Evolutionary conservation across 2,329 filamentous ascomycete species (phyloP).

Genomic region (Ophiostoma angusticollis): DNA sequence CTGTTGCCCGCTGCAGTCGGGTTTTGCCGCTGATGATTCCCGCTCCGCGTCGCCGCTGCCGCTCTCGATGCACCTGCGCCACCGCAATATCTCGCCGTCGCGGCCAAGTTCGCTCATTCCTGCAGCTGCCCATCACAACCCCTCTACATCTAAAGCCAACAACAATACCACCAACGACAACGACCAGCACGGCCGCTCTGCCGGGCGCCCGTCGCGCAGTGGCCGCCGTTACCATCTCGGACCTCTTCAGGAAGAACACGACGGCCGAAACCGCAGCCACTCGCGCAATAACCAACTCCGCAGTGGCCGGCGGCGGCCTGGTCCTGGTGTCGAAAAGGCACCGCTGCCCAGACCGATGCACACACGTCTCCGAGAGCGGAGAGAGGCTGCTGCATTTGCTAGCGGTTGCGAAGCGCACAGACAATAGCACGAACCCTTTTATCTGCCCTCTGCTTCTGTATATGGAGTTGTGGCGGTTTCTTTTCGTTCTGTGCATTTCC

Average conservation of each 20-base stretch:
- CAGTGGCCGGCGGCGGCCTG: constrained; percentile 21
- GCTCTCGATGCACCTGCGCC: constrained; percentile 15
- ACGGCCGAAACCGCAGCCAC: background rate
- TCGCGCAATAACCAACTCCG: constrained; percentile 21
- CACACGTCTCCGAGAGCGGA: constrained; percentile 18
- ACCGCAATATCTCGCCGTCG: constrained; percentile 19
- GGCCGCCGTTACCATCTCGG: background rate
- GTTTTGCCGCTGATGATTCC: background rate
- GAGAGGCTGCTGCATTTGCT: constrained; percentile 24
- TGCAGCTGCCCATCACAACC: constrained; percentile 10
- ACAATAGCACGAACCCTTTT: background rate
- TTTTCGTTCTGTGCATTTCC: too few species aligned
- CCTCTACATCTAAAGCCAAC: background rate
- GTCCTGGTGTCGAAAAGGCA: constrained; percentile 15
- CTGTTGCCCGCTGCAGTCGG: constrained; percentile 8
- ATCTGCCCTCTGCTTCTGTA: background rate
- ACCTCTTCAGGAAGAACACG: too few species aligned
- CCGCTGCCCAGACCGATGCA: constrained; percentile 5
- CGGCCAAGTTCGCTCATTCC: constrained; percentile 20
- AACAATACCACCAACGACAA: background rate
- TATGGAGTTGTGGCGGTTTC: too few species aligned
- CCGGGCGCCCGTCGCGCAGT: background rate
- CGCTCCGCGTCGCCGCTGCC: constrained; percentile 2
- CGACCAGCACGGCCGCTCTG: background rate
- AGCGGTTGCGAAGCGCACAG: background rate